Base-by-base conservation (phyloP, 108 stramenopile genomes). In the Cyclotella baltica region DNA sequence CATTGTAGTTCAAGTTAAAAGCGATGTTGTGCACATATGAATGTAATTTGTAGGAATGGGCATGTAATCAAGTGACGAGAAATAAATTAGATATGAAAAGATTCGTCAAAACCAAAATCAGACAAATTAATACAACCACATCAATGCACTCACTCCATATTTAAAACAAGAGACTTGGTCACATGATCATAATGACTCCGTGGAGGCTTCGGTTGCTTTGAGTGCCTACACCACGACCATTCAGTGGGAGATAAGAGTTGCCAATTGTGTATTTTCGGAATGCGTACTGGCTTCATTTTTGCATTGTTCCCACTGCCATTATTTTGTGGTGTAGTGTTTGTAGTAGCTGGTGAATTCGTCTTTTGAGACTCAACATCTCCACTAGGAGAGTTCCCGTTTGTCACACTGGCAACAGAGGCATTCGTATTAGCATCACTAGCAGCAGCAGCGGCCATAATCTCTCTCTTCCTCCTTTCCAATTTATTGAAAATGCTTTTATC, bases 181-280 rank as follows among this genome's bases (percentile, higher is more conserved):
- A 96, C 94, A 72, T 95, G 90, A 79, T 94, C 93, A 66, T 88
- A 97, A 75, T 97, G 96, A 23, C 89, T 83, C 51, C 96, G 72
- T 3, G 96, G 96, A 33, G 96, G 93, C 80, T 97, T 97, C 38
- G 92, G 94, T 76, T 89, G 92, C n/a, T 88, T 78, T 30, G 90
- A 80, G 30, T 80, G 70, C 52, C 68, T 36, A 79, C 97, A 97
- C 72, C 75, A 96, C 18, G 89, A 82, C 96, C 96, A 96, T 74
- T 96, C 96, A 28, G 76, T 84, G 2, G 93, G 90, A 19, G 85
- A 90, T 58, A 92, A 80, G 23, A 91, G 53, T 83, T 92, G 85
- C 94, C 94, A 96, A 30, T 73, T 67, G 57, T 43, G 66, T 50
- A 77, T 73, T 72, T 50, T 76, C 55, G 83, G 63, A 71, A 46